Evolutionary conservation across 192 early-diverging fungal genomes (phyloP).

Genomic region (Paraglomus brasilianum): DNA sequence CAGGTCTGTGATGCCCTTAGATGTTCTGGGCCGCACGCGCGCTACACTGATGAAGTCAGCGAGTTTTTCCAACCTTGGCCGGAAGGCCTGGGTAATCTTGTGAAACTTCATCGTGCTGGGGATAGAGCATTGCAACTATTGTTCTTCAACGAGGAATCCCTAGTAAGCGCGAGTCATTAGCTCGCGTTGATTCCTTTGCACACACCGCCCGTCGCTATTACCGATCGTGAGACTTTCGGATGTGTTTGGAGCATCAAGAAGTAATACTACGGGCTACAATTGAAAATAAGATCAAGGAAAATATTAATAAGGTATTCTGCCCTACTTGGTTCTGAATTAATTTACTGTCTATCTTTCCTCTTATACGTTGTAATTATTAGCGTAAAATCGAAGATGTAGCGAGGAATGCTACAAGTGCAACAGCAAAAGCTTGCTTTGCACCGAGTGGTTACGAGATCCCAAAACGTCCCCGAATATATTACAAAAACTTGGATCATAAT

Average conservation of each 20-base stretch:
- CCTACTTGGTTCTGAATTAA: background rate
- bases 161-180: slow-evolving; percentile 81
- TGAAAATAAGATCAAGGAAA: slow-evolving; percentile 13
- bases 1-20: slow-evolving; percentile 85
- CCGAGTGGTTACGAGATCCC: slow-evolving; percentile 7
- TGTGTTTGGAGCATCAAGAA: slow-evolving; percentile 7
- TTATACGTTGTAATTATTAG: slow-evolving; percentile 24
- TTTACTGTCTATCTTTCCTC: background rate
- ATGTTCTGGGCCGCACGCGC: slow-evolving; percentile 82
- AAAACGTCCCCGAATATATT: background rate
- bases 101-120: slow-evolving; percentile 76
- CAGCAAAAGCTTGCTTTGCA: slow-evolving; percentile 12
- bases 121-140: slow-evolving; percentile 79
- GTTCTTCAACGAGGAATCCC: slow-evolving; percentile 79
- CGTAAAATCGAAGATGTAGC: slow-evolving; percentile 21
- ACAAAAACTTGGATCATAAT: background rate
- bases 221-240: slow-evolving; percentile 79
- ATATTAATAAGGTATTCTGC: slow-evolving; percentile 9
- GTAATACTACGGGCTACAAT: background rate
- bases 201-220: slow-evolving; percentile 78
- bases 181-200: slow-evolving; percentile 81
- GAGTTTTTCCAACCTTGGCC: slow-evolving; percentile 53
- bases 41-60: slow-evolving; percentile 64
- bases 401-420: slow-evolving; percentile 2
- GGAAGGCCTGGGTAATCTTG: slow-evolving; percentile 68